These are phyloP conservation scores for Tolypocladium paradoxum DNA, from an alignment of 2,329 filamentous ascomycete species.

Conservation along the genomic window DNA sequence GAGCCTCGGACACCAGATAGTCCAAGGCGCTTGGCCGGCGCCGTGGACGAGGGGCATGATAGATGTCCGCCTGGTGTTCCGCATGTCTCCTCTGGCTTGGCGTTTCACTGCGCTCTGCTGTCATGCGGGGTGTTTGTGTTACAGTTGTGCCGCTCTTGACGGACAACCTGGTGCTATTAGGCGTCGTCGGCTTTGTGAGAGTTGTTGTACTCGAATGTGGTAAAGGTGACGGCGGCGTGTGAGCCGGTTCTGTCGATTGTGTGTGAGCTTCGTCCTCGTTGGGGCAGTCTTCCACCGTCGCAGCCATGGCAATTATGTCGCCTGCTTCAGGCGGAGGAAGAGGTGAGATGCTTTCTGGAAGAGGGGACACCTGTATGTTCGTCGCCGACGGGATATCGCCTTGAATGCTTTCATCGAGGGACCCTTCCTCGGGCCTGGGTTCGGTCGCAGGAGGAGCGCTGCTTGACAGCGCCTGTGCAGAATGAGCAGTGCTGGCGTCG, in stretches of 20 bases:
- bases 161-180: neutral
- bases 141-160: neutral
- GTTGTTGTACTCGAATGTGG: neutral
- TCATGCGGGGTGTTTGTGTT: neutral
- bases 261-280: slow-evolving; percentile 1
- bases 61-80: slow-evolving; percentile 1
- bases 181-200: neutral
- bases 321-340: neutral
- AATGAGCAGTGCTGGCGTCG: neutral
- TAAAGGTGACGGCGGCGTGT: slow-evolving; percentile 1
- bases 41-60: slow-evolving; percentile 4
- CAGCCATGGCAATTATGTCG: neutral
- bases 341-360: neutral
- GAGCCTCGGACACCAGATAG: slow-evolving; percentile 8
- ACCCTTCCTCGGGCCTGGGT: neutral
- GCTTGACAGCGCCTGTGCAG: neutral
- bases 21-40: slow-evolving; percentile 10
- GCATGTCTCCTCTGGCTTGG: neutral
- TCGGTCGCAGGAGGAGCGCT: too few species aligned
- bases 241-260: neutral
- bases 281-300: slow-evolving; percentile 5
- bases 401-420: neutral
- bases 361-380: neutral
- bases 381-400: neutral
- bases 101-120: neutral